phyloP scores from a whole-genome alignment of 1,139 yeast species.

The Nakaseomyces sp. region DNA sequence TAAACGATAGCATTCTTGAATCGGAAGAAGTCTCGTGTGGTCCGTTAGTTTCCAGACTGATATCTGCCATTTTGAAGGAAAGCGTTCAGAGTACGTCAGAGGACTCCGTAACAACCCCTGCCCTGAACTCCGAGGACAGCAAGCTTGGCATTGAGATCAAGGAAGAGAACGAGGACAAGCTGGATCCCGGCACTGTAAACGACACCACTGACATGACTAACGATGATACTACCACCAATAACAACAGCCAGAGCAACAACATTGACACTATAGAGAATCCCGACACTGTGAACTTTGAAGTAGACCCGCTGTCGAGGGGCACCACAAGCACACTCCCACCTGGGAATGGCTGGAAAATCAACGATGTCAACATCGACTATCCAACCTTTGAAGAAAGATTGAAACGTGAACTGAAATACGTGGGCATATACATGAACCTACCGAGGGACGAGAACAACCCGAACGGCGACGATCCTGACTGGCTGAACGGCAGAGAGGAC shows the following conservation, averaged over 20 bases:
- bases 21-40: slow-evolving; percentile 80
- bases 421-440: slow-evolving; percentile 78
- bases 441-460: slow-evolving; percentile 31
- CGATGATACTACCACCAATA: slow-evolving; percentile 10
- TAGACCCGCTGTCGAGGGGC: slow-evolving; percentile 12
- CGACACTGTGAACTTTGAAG: slow-evolving; percentile 7
- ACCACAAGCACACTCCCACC: slow-evolving; percentile 36
- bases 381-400: slow-evolving; percentile 77
- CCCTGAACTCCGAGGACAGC: slow-evolving; percentile 7
- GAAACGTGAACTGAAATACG: slow-evolving; percentile 77
- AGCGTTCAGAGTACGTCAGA: slow-evolving; percentile 13
- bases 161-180: slow-evolving; percentile 25
- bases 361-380: slow-evolving; percentile 53
- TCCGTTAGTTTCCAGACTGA: slow-evolving; percentile 75
- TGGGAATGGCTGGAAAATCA: slow-evolving; percentile 42
- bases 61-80: slow-evolving; percentile 58
- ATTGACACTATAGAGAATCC: slow-evolving; percentile 12
- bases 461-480: slow-evolving; percentile 36
- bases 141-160: slow-evolving; percentile 9
- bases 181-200: slow-evolving; percentile 16
- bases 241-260: too few species aligned
- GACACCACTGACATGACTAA: slow-evolving; percentile 9
- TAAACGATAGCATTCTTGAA: slow-evolving; percentile 59
- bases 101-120: slow-evolving; percentile 8
- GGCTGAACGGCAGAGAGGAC: slow-evolving; percentile 81